Percentiles rank a stretch among this genome's conserved stretches.
These are phyloP conservation scores for Oryza officinalis DNA, from an alignment of 176 grass and related monocot species.

Conservation along the genomic window DNA sequence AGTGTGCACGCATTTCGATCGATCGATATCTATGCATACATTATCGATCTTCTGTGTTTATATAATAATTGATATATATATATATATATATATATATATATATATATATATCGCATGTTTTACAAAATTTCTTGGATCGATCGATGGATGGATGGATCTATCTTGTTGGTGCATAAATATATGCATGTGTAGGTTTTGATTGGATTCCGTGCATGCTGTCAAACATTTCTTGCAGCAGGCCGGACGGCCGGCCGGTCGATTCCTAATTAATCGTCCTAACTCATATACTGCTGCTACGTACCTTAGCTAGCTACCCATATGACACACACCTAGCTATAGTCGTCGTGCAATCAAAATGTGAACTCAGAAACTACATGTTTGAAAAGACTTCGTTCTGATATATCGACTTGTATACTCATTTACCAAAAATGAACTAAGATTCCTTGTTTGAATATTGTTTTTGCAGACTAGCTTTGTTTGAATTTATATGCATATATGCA, in stretches of 20 bases:
- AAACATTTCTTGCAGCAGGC: constrained; percentile 35
- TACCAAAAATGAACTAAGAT: background rate
- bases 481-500: no score
- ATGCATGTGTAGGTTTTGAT: constrained; percentile 20
- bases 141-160: no score
- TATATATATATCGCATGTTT: no score
- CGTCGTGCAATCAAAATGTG: background rate
- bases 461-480: no score
- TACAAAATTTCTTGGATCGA: no score
- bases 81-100: no score
- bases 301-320: background rate
- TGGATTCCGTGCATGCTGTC: constrained; percentile 35
- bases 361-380: background rate
- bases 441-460: no score
- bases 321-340: no score
- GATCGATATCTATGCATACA: background rate
- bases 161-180: background rate
- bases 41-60: no score
- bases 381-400: background rate
- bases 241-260: constrained; percentile 35
- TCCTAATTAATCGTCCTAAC: constrained; percentile 31
- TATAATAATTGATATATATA: no score
- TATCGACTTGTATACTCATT: background rate
- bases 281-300: background rate
- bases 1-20: constrained; percentile 19